These are phyloP conservation scores for Arctium minus DNA, from an alignment of 129 eudicot genomes.

Conservation along the genomic window DNA sequence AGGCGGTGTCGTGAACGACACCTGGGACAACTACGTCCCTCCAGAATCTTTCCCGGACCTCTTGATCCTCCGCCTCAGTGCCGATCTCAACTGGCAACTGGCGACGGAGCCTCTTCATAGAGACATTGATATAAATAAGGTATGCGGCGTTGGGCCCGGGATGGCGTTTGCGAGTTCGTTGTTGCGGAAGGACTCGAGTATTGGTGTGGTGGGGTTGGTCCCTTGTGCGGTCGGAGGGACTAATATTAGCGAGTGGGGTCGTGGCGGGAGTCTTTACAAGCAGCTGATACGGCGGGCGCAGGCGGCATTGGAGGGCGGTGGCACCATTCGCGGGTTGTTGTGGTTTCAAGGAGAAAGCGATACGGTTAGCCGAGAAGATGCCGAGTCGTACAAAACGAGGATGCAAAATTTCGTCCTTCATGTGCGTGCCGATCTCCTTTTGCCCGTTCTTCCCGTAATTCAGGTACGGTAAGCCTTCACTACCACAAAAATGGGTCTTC, in stretches of 20 bases:
- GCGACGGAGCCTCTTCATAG: slow-evolving; percentile 55
- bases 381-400: slow-evolving; percentile 39
- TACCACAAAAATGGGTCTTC: neutral
- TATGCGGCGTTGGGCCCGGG: slow-evolving; percentile 61
- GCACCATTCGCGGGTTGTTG: slow-evolving; percentile 44
- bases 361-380: slow-evolving; percentile 45
- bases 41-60: slow-evolving; percentile 33
- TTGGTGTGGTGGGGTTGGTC: slow-evolving; percentile 60
- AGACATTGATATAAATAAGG: slow-evolving; percentile 40
- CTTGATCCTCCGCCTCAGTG: slow-evolving; percentile 46
- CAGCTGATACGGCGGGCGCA: slow-evolving; percentile 43
- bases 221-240: slow-evolving; percentile 77
- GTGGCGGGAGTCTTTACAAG: slow-evolving; percentile 47
- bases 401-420: slow-evolving; percentile 38
- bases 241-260: slow-evolving; percentile 58
- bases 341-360: slow-evolving; percentile 88
- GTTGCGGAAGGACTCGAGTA: slow-evolving; percentile 28
- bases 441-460: slow-evolving; percentile 51
- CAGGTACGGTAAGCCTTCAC: slow-evolving; percentile 30
- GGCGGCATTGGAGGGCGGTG: slow-evolving; percentile 55
- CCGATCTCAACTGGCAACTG: slow-evolving; percentile 41
- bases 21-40: slow-evolving; percentile 56
- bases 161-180: slow-evolving; percentile 53
- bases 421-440: slow-evolving; percentile 42
- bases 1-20: slow-evolving; percentile 48